Base-by-base conservation (phyloP, 2,329 filamentous ascomycete genomes). In the Immersiporthe knoxdaviesiana region DNA sequence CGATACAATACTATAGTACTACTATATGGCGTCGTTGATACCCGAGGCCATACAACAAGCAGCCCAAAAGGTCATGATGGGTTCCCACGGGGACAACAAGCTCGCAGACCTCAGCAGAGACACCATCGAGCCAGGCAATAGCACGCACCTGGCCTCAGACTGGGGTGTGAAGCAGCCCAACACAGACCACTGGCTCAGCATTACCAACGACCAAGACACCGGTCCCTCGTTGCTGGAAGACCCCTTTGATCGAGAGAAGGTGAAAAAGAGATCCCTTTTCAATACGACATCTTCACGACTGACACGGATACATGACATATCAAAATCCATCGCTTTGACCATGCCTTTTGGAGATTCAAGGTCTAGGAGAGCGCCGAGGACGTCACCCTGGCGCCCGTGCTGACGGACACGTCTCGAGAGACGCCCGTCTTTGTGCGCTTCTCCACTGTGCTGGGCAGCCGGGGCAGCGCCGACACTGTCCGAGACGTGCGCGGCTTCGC, bases 401-500 rank as follows among this genome's bases (percentile, higher is more conserved):
- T 92, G 61, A 92, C 86, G 0, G 89, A 92, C 74, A 91, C 88
- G 0, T 86, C 76, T 10, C 74, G 76, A 50, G 85, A 84, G 70
- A 93, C 91, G 0, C 88, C 85, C 0, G 82, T 92, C 1, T 92
- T 93, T 75, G 75, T 91, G 21, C 89, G 92, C 0, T 94, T 96
- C 78, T 95, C 92, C 0, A 95, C 92, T 0, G 92, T 93, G 0
- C 84, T 92, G 1, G 91, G 91, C 8, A 92, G 88, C 76, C 85
- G 89, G 44, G 92, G 92, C 16, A 92, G 90, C 65, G 91, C 92
- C 7, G 92, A 96, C 76, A 94, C 91, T 0, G 92, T 94, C 1
- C 87, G 92, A n/a, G 92, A 96, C 81, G 91, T 94, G 2, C 88
- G 92, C 50, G 92, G 92, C 1, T 96, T 95, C 72, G 91, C 92